Evolutionary conservation across 2,329 filamentous ascomycete species (phyloP).

Genomic region (Ustilaginoidea virens): DNA sequence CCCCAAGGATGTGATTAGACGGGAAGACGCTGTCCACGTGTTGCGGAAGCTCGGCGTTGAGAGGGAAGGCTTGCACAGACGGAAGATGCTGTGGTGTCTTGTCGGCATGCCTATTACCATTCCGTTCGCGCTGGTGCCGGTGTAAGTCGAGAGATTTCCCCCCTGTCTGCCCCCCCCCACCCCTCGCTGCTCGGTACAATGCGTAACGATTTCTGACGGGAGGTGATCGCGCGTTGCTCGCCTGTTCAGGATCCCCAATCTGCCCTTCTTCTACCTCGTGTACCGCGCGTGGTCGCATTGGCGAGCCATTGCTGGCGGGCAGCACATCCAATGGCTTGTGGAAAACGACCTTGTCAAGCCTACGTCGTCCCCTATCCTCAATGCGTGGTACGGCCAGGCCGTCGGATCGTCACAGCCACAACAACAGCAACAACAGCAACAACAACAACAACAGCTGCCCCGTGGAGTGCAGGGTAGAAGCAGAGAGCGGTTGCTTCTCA

Average conservation of each 20-base stretch:
- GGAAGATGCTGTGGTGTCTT: conserved; percentile 66
- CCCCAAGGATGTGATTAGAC: conserved; percentile 53
- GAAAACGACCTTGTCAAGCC: conserved; percentile 54
- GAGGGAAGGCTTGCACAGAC: conserved; percentile 61
- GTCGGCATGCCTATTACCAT: conserved; percentile 68
- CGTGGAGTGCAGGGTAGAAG: too few species aligned
- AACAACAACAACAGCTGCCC: background rate
- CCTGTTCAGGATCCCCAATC: conserved; percentile 58
- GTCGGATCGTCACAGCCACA: conserved; percentile 6
- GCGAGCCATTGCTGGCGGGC: conserved; percentile 71
- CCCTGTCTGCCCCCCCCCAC: background rate
- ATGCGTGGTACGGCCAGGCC: conserved; percentile 53
- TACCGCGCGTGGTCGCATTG: conserved; percentile 90
- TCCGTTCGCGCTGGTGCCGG: conserved; percentile 68
- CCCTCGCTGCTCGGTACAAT: background rate
- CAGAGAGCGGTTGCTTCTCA: conserved; percentile 27
- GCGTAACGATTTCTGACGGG: too few species aligned
- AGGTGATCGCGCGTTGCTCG: background rate
- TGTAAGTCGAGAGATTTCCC: conserved; percentile 56
- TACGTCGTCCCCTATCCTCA: conserved; percentile 51
- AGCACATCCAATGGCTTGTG: conserved; percentile 69
- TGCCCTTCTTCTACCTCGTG: conserved; percentile 91
- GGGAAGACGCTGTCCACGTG: conserved; percentile 46
- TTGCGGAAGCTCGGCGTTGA: conserved; percentile 62
- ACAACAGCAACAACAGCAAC: conserved; percentile 2